Evolutionary conservation across 2,329 filamentous ascomycete genomes (phyloP), one percentile per base, ranked within the genome.

Genomic region (Fusarium siculi): DNA sequence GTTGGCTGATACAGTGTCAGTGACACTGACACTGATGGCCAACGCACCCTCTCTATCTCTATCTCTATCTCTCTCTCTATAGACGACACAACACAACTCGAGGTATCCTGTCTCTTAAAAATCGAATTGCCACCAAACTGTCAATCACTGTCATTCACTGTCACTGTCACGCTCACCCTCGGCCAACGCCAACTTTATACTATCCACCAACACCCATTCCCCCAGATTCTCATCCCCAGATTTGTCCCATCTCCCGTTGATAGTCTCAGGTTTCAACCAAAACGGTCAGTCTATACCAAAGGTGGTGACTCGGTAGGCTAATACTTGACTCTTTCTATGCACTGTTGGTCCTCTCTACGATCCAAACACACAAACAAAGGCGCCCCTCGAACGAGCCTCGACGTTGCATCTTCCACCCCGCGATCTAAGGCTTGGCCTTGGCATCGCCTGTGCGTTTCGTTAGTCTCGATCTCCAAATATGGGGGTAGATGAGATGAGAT

Each of bases 271-370:
- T 23, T 52, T 52, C 47, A 34, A 25, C 58, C 55, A 58, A 36
- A 53, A 71, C 61, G 42, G 46, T 19, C 50, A 55, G 46, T 23
- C 37, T 39, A 54, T 23, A 21, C 55, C 28, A 55, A 7, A 60
- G 54, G 21, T 25, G 40, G 34, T 44, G 55, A 11, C 15, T 18
- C 10, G 25, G 50, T 71, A 68, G 66, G 61, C 62, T 49, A 61
- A 55, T 55, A 7, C 15, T 39, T 18, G 36, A 43, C 14, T 19
- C 4, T 2, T 42, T 40, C 9, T 19, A 7, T 36, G 16, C 21
- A 16, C 9, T 23, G 36, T 39, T 60, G 28, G 42, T 25, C 23
- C 50, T n/a, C 50, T 39, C 34, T 39, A 28, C 19, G 23, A 49
- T 46, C 23, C 46, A 54, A 46, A 34, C 54, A 36, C 57, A 52